Base-by-base conservation (phyloP, 192 early-diverging fungal species). In the Coemansia umbellata region DNA sequence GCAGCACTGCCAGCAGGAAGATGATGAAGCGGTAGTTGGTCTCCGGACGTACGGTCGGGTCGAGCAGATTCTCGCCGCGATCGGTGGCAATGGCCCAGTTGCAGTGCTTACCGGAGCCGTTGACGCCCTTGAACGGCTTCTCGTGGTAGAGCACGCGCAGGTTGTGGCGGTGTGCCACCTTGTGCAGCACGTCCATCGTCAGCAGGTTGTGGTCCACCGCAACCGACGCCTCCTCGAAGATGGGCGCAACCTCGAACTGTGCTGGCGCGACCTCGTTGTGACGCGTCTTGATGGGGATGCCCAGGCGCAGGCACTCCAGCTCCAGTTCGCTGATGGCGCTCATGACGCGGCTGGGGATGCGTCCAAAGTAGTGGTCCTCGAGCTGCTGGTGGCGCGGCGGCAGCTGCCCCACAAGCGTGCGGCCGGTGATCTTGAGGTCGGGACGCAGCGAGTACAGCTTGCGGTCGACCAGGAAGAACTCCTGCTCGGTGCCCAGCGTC, bases 361-460 rank as follows among this genome's bases (percentile, higher is more conserved):
- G 87, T 31, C 96, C 96, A 82, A 99, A 99, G 86, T 99, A 99
- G 81, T 99, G 96, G 77, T 99, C 96, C 74, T 99, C 96, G 58
- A 99, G 81, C 82, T 99, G 96, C 81, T 99, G 96, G 75, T 97
- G 94, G 67, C 92, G 91, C 53, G 96, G 92, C 33, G 96, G 96
- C 55, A 97, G 81, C 59, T 85, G 82, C 35, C 96, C 96, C 33
- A 99, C 66, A 30, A 99, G 81, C 33, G 93, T 97, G 58, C 96
- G 87, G 53, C 96, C 96, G 22, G 87, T 85, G 65, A 92, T 93
- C 86, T 97, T 97, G 47, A 99, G 82, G 69, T 99, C 96, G 30
- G 91, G 93, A 36, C 94, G 89, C 61, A 95, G 81, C 59, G 88
- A 76, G 82, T 95, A 99, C 53, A 99, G 79, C 23, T 78, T 83